Evolutionary conservation across 768 basidiomycete species (phyloP), one percentile per base, ranked within the genome.

Genomic region (Rhizopogon vulgaris): DNA sequence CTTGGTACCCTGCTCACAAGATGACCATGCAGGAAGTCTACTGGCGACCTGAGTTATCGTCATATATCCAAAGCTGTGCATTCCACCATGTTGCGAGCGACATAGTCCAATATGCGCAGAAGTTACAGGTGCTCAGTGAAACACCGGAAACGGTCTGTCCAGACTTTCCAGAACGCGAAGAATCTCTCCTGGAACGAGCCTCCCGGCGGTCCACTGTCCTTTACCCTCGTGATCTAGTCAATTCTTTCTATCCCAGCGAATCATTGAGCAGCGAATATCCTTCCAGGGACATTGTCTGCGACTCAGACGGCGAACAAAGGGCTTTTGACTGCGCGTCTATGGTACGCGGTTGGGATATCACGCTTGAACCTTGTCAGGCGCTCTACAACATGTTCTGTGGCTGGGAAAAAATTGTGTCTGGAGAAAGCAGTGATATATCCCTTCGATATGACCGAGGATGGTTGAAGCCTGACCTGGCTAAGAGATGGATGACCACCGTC

Each of bases 1-100:
- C 48, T 5, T 77, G 63, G 51, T 72, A 72, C 22, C 22, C 22
- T 22, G 22, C 22, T 22, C 3, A 22, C 56, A 73, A 49, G 69
- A 15, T 8, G 28, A 54, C 50, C 2, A 57, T 75, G 71, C 69
- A 77, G 53, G 60, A 57, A 3, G 66, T 73, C 2, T n/a, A 56
- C n/a, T 68, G 75, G 74, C 22, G 28, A 30, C 1, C 0, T 30
- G 42, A 28, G 10, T 42, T 64, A 14, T 46, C 62, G 4, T 61
- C 11, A 43, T 61, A 40, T 60, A 36, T 68, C 10, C 73, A 73
- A 50, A 62, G 66, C 49, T 52, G 59, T 51, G 58, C 39, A 25
- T 63, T 71, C 47, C 55, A 58, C 22, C 25, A 51, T 27, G 51
- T 57, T 10, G 57, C 56, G 6, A 43, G 57, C 15, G 52, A 43